Conservation (phyloP, 495 filamentous ascomycete genomes). For the Aspergillus biplanus region DNA sequence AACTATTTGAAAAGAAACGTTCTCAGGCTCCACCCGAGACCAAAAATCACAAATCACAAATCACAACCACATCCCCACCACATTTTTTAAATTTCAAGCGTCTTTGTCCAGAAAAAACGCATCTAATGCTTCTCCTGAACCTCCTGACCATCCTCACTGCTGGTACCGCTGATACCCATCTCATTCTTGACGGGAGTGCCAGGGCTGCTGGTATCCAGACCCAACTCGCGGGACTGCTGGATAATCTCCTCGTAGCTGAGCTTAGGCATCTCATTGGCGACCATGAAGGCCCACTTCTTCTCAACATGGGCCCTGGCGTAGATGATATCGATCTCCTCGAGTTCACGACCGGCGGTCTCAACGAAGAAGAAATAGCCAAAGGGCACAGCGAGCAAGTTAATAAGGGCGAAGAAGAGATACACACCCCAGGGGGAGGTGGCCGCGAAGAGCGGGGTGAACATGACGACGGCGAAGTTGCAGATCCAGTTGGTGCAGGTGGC, state of each 20-base stretch:
- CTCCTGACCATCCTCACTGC: constrained; percentile 23
- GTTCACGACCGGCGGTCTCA: constrained; percentile 67
- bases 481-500: constrained; percentile 53
- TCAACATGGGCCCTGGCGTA: constrained; percentile 48
- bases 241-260: constrained; percentile 38
- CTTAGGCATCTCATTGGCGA: constrained; percentile 42
- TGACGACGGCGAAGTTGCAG: constrained; percentile 51
- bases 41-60: too few relatives aligned
- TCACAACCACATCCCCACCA: too few relatives aligned
- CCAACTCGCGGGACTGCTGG: constrained; percentile 36
- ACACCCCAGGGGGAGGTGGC: constrained; percentile 34
- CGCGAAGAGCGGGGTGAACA: constrained; percentile 49
- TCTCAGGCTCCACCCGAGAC: too few relatives aligned
- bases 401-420: constrained; percentile 66
- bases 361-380: constrained; percentile 69
- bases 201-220: constrained; percentile 29
- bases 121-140: constrained; percentile 19
- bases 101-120: neutral
- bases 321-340: constrained; percentile 73
- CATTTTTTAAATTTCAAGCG: too few relatives aligned
- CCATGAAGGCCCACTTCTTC: constrained; percentile 41
- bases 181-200: constrained; percentile 34
- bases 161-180: constrained; percentile 34
- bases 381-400: constrained; percentile 71
- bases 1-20: too few relatives aligned